Conservation (phyloP, 768 basidiomycete genomes). For the Lactarius deliciosus region DNA sequence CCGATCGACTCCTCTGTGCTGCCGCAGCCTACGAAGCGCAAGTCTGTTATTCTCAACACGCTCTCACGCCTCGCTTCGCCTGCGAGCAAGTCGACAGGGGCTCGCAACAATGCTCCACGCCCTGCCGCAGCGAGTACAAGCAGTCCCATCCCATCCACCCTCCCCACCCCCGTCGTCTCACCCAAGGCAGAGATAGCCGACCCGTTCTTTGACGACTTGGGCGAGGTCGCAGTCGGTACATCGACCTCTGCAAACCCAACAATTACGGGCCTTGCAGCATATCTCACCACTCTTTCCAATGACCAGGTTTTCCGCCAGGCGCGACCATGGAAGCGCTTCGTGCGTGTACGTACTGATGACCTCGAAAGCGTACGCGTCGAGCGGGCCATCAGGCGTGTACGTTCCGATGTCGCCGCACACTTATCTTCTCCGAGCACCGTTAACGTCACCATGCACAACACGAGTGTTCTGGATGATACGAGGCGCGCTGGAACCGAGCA, state of each 20-base stretch:
- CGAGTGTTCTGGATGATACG: constrained; percentile 19
- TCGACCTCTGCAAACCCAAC: constrained; percentile 36
- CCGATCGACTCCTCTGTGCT: constrained; percentile 58
- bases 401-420: constrained; percentile 82
- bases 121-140: constrained; percentile 25
- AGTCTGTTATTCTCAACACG: constrained; percentile 83
- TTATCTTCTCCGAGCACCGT: constrained; percentile 38
- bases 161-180: constrained; percentile 47
- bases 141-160: constrained; percentile 38
- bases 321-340: constrained; percentile 81
- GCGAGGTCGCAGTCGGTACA: constrained; percentile 30
- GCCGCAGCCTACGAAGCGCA: constrained; percentile 64
- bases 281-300: constrained; percentile 78
- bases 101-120: constrained; percentile 36
- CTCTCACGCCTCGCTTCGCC: constrained; percentile 82
- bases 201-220: constrained; percentile 49
- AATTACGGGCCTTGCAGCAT: constrained; percentile 66
- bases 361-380: constrained; percentile 84
- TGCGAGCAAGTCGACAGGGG: constrained; percentile 47
- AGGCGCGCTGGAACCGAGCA: constrained; percentile 19
- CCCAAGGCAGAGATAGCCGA: constrained; percentile 59
- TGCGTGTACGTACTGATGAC: constrained; percentile 83
- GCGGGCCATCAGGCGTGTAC: constrained; percentile 82
- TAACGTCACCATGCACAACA: constrained; percentile 27
- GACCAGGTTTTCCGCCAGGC: constrained; percentile 58